Conservation (phyloP, 192 early-diverging fungal species). For the Backusella parvicylindrica region DNA sequence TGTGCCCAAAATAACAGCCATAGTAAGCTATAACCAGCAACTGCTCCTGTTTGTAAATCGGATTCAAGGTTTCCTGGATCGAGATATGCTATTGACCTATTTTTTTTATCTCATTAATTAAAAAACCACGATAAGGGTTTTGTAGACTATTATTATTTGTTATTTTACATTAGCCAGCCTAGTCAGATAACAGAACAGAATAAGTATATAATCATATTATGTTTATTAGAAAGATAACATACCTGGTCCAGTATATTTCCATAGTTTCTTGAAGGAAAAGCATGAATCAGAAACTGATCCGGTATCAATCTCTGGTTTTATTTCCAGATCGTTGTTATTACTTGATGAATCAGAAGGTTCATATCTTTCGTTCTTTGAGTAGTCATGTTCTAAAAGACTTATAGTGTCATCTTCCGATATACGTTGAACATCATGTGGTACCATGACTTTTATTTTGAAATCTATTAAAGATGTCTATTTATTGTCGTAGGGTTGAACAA, state of each 20-base stretch:
- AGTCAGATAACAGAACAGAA: neutral
- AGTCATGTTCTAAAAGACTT: conserved; percentile 5
- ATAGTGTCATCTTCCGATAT: neutral
- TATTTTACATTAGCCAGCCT: conserved; percentile 16
- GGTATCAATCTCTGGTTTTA: conserved; percentile 15
- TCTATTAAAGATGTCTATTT: conserved; percentile 1
- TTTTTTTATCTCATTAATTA: neutral
- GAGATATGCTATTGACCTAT: conserved; percentile 64
- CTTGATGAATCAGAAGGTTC: neutral
- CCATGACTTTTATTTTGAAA: conserved; percentile 5
- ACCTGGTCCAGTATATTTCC: conserved; percentile 67
- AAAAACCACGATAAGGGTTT: neutral
- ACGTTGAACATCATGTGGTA: conserved; percentile 14
- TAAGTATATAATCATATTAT: neutral
- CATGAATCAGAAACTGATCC: conserved; percentile 11
- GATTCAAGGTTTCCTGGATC: conserved; percentile 71
- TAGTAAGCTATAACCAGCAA: conserved; percentile 61
- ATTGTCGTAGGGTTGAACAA: neutral
- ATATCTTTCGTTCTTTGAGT: neutral
- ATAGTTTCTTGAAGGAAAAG: conserved; percentile 61
- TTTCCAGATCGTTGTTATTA: neutral
- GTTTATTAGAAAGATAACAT: neutral
- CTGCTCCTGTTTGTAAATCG: conserved; percentile 65
- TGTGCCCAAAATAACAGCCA: conserved; percentile 67
- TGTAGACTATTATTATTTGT: neutral